Conservation (phyloP, 2,329 filamentous ascomycete species). For the Rhexocercosporidium sp. region DNA sequence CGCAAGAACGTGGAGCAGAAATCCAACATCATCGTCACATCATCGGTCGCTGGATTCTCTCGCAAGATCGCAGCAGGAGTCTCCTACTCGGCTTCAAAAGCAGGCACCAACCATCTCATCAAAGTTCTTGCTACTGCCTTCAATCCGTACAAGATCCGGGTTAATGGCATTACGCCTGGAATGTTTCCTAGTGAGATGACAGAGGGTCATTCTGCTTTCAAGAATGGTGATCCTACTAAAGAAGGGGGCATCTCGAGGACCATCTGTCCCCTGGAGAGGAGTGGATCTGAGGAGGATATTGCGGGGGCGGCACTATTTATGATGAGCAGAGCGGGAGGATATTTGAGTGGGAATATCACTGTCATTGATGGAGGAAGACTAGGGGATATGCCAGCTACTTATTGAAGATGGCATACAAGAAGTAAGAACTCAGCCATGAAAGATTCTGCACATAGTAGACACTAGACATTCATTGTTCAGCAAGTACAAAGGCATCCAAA, state of each 20-base stretch:
- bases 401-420: conserved; percentile 3
- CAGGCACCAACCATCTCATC: conserved; percentile 70
- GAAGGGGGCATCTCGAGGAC: conserved; percentile 35
- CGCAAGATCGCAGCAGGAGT: conserved; percentile 74
- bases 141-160: conserved; percentile 63
- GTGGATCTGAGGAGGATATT: conserved; percentile 66
- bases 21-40: conserved; percentile 67
- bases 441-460: too few relatives aligned
- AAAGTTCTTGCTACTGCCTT: conserved; percentile 72
- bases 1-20: conserved; percentile 52
- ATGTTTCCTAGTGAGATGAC: conserved; percentile 26
- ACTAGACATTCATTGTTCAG: too few relatives aligned
- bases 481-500: too few relatives aligned
- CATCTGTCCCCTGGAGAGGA: conserved; percentile 30
- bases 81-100: conserved; percentile 78
- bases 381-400: conserved; percentile 21
- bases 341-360: conserved; percentile 32
- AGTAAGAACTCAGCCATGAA: background rate
- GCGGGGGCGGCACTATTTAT: conserved; percentile 57
- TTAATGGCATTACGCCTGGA: conserved; percentile 27
- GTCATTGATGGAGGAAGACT: conserved; percentile 35
- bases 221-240: conserved; percentile 33
- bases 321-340: conserved; percentile 37
- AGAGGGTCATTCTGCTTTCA: background rate
- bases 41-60: conserved; percentile 75